Evolutionary conservation across 495 filamentous ascomycete genomes (phyloP), one percentile per base, ranked within the genome.

Genomic region (Niebla homalea): DNA sequence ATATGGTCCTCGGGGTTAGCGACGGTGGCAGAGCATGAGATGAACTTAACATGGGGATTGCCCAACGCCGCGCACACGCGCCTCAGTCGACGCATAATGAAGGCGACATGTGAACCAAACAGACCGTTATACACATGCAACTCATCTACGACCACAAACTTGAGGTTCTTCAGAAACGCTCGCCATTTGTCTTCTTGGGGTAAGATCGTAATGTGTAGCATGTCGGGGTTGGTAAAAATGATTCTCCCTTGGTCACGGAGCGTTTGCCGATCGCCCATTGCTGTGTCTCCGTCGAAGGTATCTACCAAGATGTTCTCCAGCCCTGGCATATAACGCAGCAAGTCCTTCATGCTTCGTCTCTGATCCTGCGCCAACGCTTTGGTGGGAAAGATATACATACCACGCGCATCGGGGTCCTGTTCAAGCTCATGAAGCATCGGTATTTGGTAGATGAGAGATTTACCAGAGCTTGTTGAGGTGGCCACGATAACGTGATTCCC

Each of bases 331-430:
- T 80, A 93, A 18, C 74, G 64, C 40, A 97, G 67, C 50, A 99
- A 68, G 41, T 94, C 87, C 58, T 84, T 82, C 63, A 97, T 72
- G 57, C 89, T 94, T 51, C 92, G 75, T 59, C 79, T 78, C 65
- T 99, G 92, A 66, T 97, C 92, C 63, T 99, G 92, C 3, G 92
- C 92, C 14, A 99, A 70, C 11, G 92, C 92, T 67, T 99, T 99
- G 3, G 92, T 99, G 1, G 92, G 92, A 53, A 98, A 99, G 20
- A 99, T 95, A 61, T 95, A 97, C 82, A 99, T 87, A 10, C 92
- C 90, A 56, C 89, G 71, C 39, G 86, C 83, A 42, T 82, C 72
- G 4, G 59, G 63, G 55, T 96, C 85, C 39, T 76, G 70, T 64
- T 97, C 90, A 11, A 99, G 72, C 23, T 83, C 85, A 61, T 94